These are phyloP conservation scores for Pyricularia pennisetigena DNA, from an alignment of 2,329 filamentous ascomycete genomes.

Conservation along the genomic window DNA sequence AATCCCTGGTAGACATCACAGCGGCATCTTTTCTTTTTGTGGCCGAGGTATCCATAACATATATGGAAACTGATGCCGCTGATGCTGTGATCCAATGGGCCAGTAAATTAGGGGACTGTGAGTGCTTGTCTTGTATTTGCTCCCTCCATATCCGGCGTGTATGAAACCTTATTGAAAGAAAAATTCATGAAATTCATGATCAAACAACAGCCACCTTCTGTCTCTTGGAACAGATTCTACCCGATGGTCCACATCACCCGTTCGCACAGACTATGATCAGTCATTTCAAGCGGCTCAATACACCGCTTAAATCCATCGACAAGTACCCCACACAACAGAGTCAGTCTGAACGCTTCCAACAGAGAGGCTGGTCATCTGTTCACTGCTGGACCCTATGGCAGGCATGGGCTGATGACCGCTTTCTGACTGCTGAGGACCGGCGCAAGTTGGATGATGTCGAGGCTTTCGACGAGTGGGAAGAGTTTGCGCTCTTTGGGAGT, in stretches of 20 bases:
- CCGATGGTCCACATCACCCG: constrained; percentile 66
- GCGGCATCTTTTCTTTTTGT: constrained; percentile 64
- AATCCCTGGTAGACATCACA: constrained; percentile 44
- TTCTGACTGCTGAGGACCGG: constrained; percentile 52
- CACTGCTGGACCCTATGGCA: constrained; percentile 67
- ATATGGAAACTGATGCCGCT: constrained; percentile 68
- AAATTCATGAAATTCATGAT: constrained; percentile 10
- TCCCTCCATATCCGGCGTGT: not conserved
- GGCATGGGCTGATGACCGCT: constrained; percentile 62
- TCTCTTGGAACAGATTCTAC: constrained; percentile 77
- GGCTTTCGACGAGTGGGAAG: constrained; percentile 93
- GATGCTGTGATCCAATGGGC: constrained; percentile 73
- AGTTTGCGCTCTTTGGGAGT: constrained; percentile 73
- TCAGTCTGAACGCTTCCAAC: constrained; percentile 59
- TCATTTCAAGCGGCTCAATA: constrained; percentile 74
- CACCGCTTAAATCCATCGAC: constrained; percentile 64
- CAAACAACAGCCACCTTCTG: constrained; percentile 60
- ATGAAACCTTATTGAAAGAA: not conserved
- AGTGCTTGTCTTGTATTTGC: constrained; percentile 12
- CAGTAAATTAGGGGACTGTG: constrained; percentile 58
- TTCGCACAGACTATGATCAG: constrained; percentile 80
- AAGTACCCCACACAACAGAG: constrained; percentile 56
- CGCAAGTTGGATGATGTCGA: constrained; percentile 59
- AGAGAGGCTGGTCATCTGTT: constrained; percentile 57
- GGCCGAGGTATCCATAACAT: constrained; percentile 85